Evolutionary conservation across 768 basidiomycete species (phyloP), one percentile per base, ranked within the genome.

Genomic region (Mycena crocata): DNA sequence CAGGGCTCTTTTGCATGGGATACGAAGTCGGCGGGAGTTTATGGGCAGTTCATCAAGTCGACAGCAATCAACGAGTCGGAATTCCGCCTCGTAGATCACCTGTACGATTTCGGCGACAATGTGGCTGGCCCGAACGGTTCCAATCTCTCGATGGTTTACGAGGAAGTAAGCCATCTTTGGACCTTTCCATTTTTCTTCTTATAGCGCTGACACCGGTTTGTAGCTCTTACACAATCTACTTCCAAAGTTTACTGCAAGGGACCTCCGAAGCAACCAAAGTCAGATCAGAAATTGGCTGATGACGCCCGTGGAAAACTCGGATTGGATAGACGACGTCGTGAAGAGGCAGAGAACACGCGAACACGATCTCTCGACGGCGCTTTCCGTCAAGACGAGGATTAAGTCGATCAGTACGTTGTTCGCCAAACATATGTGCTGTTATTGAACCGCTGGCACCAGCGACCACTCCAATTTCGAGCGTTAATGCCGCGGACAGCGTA

Each of bases 41-140:
- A 76, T 58, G 74, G 74, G 12, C 74, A 73, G 50, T 75, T 76
- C 62, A 54, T 74, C 56, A 76, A 76, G 64, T 74, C 75, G 3
- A 71, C 70, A 0, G 73, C 65, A 3, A 74, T 76, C 34, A 76
- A 74, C 62, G 74, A 76, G 57, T 64, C 71, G 52, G 75, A 76
- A 48, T 76, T 76, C 52, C 55, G 74, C 2, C 71, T 76, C 19
- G 73, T 72, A 1, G 75, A 76, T 52, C 73, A 76, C 58, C 64
- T 76, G 13, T 75, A 73, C 57, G 73, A 76, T 55, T 44, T 74
- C 13, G 66, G 56, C 6, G 50, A 61, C 12, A 69, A 73, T 24
- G 71, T 76, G 6, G 69, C 49, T 2, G 75, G 74, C 24, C 73
- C 74, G 21, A 76, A 73, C 46, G 74, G 75, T 1, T 63, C 67